Conservation (phyloP, 2,329 filamentous ascomycete species). For the Sphaerulina musiva region DNA sequence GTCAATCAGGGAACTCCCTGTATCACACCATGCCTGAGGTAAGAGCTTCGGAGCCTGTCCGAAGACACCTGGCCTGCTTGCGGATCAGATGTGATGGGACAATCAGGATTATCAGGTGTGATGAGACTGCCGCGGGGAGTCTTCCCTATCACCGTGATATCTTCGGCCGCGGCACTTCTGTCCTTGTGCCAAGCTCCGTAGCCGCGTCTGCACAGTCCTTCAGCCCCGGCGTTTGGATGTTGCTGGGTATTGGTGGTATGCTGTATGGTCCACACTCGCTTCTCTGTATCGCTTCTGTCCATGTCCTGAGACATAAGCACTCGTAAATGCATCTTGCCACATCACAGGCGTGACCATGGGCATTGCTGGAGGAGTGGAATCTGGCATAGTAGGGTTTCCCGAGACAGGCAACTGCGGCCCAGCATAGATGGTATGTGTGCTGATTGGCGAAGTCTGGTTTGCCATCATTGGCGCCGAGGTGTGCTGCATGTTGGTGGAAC, state of each 20-base stretch:
- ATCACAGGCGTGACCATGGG: slow-evolving; percentile 43
- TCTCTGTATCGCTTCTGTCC: slow-evolving; percentile 44
- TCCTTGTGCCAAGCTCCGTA: background rate
- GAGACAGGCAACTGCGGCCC: slow-evolving; percentile 20
- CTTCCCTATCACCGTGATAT: slow-evolving; percentile 1
- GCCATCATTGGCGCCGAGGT: slow-evolving; percentile 29
- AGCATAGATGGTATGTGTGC: slow-evolving; percentile 21
- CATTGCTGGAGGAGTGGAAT: slow-evolving; percentile 19
- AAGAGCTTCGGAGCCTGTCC: background rate
- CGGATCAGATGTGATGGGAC: background rate
- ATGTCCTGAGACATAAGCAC: slow-evolving; percentile 32
- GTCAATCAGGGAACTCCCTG: background rate
- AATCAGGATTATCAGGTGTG: too few relatives aligned
- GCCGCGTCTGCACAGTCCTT: slow-evolving; percentile 1
- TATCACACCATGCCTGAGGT: background rate
- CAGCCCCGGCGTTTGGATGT: slow-evolving; percentile 20
- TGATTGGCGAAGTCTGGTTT: slow-evolving; percentile 32
- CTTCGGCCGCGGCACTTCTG: slow-evolving; percentile 3
- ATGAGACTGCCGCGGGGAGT: background rate
- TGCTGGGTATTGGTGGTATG: slow-evolving; percentile 14
- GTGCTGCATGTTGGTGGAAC: slow-evolving; percentile 23
- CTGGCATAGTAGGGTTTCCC: slow-evolving; percentile 15
- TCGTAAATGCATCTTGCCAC: slow-evolving; percentile 46
- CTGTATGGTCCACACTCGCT: slow-evolving; percentile 31
- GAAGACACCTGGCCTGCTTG: background rate